Evolutionary conservation across 345 rosid genomes (phyloP), one percentile per base, ranked within the genome.

Genomic region (Populus tremula): DNA sequence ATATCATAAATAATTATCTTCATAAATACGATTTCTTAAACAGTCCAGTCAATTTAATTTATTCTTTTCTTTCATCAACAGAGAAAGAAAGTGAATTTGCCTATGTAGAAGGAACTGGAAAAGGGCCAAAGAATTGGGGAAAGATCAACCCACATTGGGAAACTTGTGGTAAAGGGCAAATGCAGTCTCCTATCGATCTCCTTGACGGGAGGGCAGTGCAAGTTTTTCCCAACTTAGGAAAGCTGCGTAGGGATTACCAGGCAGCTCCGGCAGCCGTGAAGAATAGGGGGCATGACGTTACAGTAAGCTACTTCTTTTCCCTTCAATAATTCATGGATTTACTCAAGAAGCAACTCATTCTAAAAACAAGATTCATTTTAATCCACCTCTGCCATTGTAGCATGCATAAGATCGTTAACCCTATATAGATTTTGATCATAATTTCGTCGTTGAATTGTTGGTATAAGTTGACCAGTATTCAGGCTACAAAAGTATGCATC

Each of bases 171-270:
- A 67, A 39, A 1, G 97, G 98, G 69, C 86, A 77, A 29, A 54
- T 75, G 39, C 98, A 94, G 73, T 94, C 98, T 63, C 96, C 96
- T 0, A 86, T 91, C 66, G 95, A 92, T 83, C 76, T 92, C 36
- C 73, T 81, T 0, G 6, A 64, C 23, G 41, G 53, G 69, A 79
- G 83, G 64, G 87, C 36, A 33, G 36, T 84, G 17, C 62, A 82
- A 27, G 25, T 77, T 47, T 23, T 76, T 35, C 79, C 81, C 16
- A 41, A 13, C 21, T 43, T 87, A 14, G 91, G 89, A 5, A 71
- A 78, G 62, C 73, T 92, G 72, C 71, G 41, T 17, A 87, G 84
- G 67, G 82, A 86, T 56, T 93, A 93, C 74, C 77, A 84, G 56
- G 90, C 94, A 27, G 94, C 97, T 77, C 80, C 72, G 5, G 91